Evolutionary conservation across 2,329 filamentous ascomycete genomes (phyloP).

Genomic region (Penicillium olsonii): DNA sequence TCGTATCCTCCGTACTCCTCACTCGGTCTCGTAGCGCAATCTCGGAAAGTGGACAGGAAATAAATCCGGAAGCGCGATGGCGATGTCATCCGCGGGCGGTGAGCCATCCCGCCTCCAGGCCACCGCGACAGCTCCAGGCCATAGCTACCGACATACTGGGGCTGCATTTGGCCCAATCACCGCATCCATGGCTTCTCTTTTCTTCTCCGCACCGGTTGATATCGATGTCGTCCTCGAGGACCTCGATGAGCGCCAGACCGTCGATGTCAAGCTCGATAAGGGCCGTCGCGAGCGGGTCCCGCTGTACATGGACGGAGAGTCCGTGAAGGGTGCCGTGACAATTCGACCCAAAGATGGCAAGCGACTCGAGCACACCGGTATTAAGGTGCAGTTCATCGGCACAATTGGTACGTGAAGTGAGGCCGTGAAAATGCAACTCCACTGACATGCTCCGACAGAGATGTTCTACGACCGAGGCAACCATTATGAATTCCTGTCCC

Average conservation of each 20-base stretch:
- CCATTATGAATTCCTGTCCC: constrained; percentile 97
- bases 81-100: background rate
- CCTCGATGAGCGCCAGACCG: constrained; percentile 88
- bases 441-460: constrained; percentile 56
- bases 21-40: too few species aligned
- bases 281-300: constrained; percentile 95
- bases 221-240: constrained; percentile 98
- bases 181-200: constrained; percentile 94
- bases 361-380: constrained; percentile 94
- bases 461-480: constrained; percentile 99
- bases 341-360: constrained; percentile 97
- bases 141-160: constrained; percentile 15
- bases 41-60: background rate
- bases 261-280: constrained; percentile 98
- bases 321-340: constrained; percentile 93
- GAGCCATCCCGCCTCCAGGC: constrained; percentile 15
- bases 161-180: constrained; percentile 11
- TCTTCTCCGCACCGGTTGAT: constrained; percentile 97
- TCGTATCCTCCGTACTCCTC: too few species aligned
- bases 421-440: background rate
- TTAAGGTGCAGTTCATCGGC: constrained; percentile 99
- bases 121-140: constrained; percentile 24
- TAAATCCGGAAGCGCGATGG: background rate
- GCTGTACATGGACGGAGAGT: constrained; percentile 96
- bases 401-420: constrained; percentile 67